Percentiles rank a stretch among this genome's conserved stretches.
Conservation (phyloP, 345 rosid genomes). For the Euphorbia peplus region DNA sequence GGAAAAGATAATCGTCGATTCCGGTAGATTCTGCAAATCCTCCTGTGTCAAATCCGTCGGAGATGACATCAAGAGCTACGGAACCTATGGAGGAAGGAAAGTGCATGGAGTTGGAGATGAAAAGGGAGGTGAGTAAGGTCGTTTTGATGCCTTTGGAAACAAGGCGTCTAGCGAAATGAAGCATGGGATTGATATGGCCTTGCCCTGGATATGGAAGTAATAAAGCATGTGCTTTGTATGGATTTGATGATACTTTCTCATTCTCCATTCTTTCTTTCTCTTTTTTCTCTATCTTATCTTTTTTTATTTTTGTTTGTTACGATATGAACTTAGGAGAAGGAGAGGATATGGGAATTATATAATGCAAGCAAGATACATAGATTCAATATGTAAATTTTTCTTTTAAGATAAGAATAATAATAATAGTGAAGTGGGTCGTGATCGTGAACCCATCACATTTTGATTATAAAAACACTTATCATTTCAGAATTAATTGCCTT, state of each 20-base stretch:
- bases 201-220: slow-evolving; percentile 22
- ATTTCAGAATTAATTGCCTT: no score
- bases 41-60: slow-evolving; percentile 21
- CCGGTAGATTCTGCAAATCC: slow-evolving; percentile 4
- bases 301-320: no score
- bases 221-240: slow-evolving; percentile 11
- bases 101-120: slow-evolving; percentile 19
- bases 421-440: no score
- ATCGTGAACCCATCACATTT: no score
- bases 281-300: no score
- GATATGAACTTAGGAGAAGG: no score
- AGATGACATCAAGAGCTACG: slow-evolving; percentile 12
- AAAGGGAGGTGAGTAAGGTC: slow-evolving; percentile 9
- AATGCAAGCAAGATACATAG: no score
- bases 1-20: not conserved
- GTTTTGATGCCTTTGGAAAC: slow-evolving; percentile 21
- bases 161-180: slow-evolving; percentile 21
- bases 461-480: no score
- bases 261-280: not conserved
- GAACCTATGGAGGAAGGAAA: slow-evolving; percentile 16
- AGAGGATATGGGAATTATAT: no score
- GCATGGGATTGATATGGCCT: slow-evolving; percentile 27
- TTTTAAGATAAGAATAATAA: no score
- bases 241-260: not conserved
- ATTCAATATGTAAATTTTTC: no score